These are phyloP conservation scores for Aureobasidium musti DNA, from an alignment of 2,329 filamentous ascomycete species.

Conservation along the genomic window DNA sequence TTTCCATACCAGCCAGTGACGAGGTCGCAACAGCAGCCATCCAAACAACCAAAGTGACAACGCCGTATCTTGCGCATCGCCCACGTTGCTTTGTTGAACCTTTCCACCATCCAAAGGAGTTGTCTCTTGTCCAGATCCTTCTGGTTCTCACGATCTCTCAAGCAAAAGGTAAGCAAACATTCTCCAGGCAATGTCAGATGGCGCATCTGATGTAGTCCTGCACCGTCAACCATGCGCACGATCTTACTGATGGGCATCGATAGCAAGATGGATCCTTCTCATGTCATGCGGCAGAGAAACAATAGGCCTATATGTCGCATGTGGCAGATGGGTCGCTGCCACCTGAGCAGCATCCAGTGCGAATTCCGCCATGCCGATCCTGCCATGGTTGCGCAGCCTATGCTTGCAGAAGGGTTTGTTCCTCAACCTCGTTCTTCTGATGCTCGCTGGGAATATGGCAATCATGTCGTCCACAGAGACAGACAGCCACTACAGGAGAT, in stretches of 20 bases:
- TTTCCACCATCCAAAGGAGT: background rate
- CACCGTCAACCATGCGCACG: background rate
- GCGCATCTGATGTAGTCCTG: background rate
- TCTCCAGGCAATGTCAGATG: background rate
- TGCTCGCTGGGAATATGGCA: background rate
- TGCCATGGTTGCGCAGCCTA: background rate
- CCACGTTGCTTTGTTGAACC: background rate
- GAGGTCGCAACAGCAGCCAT: background rate
- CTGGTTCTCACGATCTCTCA: background rate
- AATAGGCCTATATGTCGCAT: conserved; percentile 15
- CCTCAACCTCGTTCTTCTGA: background rate
- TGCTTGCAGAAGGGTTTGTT: background rate
- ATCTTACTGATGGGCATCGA: conserved; percentile 5
- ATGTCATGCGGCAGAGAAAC: conserved; percentile 2
- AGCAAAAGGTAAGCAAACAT: conserved; percentile 18
- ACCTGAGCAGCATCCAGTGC: conserved; percentile 23
- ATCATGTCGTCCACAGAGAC: background rate
- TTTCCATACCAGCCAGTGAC: background rate
- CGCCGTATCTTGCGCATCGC: background rate
- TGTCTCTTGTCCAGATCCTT: no score
- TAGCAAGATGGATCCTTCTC: background rate
- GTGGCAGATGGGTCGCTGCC: conserved; percentile 21
- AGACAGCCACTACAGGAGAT: conserved; percentile 8
- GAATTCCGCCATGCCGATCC: background rate
- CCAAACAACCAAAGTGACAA: conserved; percentile 1